Base-by-base conservation (phyloP, 2,329 filamentous ascomycete species). In the Alternaria arbusti region DNA sequence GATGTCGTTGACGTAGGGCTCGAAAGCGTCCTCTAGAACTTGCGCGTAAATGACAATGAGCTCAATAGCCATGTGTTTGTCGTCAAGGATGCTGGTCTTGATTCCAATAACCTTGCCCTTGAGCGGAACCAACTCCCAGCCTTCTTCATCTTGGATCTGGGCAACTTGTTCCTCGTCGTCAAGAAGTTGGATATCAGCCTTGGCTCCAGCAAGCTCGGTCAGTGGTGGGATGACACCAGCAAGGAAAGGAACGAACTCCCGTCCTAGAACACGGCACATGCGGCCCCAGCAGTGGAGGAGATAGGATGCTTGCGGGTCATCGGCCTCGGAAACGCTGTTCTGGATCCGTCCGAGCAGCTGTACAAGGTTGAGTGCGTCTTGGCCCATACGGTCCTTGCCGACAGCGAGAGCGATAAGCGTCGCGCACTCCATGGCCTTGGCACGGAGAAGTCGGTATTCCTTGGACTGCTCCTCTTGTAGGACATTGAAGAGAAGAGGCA, bases 11-110 rank as follows among this genome's bases (percentile, higher is more conserved):
- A 97, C 95, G 70, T 96, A 98, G 1, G 92, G 93, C 57, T 96
- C 94, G 78, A 99, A 99, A 28, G 92, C 89, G 22, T 87, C 93
- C 78, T 97, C 93, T n/a, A 99, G 87, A 25, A 97, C 94, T 79
- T 97, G 94, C 2, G 96, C 95, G 77, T 99, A 99, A 66, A 99
- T 95, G 50, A 97, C 94, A 64, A 99, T 91, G 57, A 99, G 89
- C 82, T 99, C 96, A 69, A 99, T 98, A n/a, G 96, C 96, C 88
- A 97, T 97, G 81, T 98, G 94, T 85, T 99, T 99, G 82, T 99
- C 96, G 74, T 99, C 96, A 80, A 99, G 90, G 10, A 92, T 93
- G 79, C 93, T 97, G 8, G 96, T 99, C 83, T 94, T 94, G 83
- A 99, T 99, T 68, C 96, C 96, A 75, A 99, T 97, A 81, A 97